A percentile compares a stretch with the other conserved stretches of the same genome.
Conservation (phyloP, 2,329 filamentous ascomycete species). For the Alternaria atra region DNA sequence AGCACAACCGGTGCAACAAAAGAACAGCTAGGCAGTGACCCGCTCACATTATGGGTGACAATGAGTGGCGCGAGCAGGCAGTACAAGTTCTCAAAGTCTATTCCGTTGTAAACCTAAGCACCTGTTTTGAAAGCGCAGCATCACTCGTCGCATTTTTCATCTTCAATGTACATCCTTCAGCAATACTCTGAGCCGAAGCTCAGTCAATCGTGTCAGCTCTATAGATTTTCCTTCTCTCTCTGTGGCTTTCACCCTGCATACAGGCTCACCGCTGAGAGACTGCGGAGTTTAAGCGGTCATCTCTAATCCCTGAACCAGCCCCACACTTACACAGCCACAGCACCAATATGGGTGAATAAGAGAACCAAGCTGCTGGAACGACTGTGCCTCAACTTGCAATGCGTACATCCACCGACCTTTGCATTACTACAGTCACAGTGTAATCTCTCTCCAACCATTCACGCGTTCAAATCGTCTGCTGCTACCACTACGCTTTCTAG, state of each 20-base stretch:
- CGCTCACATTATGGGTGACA: constrained; percentile 52
- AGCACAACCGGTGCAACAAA: constrained; percentile 56
- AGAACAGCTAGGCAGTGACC: constrained; percentile 63
- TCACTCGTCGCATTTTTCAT: background rate
- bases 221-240: background rate
- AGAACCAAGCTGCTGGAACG: background rate
- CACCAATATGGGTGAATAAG: constrained; percentile 12
- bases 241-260: background rate
- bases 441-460: background rate
- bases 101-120: constrained; percentile 32
- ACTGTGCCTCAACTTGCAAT: background rate
- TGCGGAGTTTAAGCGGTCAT: constrained; percentile 10
- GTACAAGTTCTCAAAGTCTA: constrained; percentile 43
- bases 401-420: background rate
- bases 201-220: background rate
- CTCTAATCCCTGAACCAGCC: background rate
- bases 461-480: background rate
- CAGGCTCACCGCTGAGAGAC: background rate
- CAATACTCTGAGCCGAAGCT: background rate
- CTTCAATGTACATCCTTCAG: constrained; percentile 16
- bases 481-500: too few species aligned
- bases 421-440: background rate
- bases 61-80: constrained; percentile 49
- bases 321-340: constrained; percentile 17
- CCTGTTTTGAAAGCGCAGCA: constrained; percentile 1